Conservation (phyloP, 139 green algal species). For the Zygnema cylindricum region DNA sequence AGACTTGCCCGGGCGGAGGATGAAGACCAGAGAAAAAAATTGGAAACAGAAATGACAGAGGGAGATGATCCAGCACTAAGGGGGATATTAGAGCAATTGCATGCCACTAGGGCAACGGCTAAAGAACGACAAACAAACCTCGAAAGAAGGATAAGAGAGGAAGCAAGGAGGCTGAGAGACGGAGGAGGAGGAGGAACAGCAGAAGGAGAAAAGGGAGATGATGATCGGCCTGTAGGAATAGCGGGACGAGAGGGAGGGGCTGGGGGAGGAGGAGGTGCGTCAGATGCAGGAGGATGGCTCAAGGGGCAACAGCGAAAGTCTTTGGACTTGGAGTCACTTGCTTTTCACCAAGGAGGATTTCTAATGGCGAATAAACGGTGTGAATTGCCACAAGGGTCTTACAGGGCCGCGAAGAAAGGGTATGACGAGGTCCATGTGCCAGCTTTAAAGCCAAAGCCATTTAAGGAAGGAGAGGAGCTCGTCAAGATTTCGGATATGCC, state of each 20-base stretch:
- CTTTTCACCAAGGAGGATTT: slow-evolving; percentile 73
- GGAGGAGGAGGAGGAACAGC: slow-evolving; percentile 25
- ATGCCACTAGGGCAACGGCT: slow-evolving; percentile 79
- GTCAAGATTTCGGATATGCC: slow-evolving; percentile 83
- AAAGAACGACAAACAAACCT: slow-evolving; percentile 68
- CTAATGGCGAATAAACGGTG: slow-evolving; percentile 90
- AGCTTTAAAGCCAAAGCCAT: slow-evolving; percentile 90
- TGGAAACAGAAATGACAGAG: slow-evolving; percentile 78
- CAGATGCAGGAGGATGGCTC: slow-evolving; percentile 43
- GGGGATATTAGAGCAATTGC: slow-evolving; percentile 83
- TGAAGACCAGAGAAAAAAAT: slow-evolving; percentile 76
- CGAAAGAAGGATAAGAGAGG: slow-evolving; percentile 88
- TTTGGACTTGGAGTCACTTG: slow-evolving; percentile 85
- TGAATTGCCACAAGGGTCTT: slow-evolving; percentile 81
- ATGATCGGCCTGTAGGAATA: not conserved
- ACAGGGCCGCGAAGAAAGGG: slow-evolving; percentile 82
- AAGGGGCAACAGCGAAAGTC: slow-evolving; percentile 67
- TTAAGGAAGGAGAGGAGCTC: slow-evolving; percentile 70
- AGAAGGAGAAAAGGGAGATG: slow-evolving; percentile 37
- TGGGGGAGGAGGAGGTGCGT: slow-evolving; percentile 49
- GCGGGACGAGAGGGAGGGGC: not conserved
- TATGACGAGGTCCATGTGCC: slow-evolving; percentile 98
- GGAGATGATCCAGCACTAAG: slow-evolving; percentile 64
- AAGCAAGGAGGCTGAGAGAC: slow-evolving; percentile 81
- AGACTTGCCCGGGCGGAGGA: slow-evolving; percentile 80